phyloP scores from a whole-genome alignment of 1,139 yeast genomes.

The Torulaspora pretoriensis region DNA sequence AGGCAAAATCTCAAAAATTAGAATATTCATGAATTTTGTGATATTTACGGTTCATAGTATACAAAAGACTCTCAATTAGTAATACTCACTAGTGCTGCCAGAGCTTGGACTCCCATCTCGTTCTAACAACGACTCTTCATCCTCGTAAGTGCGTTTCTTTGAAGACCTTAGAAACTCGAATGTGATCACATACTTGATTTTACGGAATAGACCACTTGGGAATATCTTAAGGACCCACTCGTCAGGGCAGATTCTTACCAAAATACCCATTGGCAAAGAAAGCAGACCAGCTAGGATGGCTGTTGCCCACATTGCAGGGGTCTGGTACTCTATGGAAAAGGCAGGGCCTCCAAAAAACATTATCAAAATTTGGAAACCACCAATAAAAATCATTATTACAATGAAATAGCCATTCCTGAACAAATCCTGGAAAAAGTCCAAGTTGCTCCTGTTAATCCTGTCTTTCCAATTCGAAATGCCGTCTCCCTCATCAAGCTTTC shows the following conservation, averaged over 20 bases:
- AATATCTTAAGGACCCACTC: slow-evolving; percentile 62
- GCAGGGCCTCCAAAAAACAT: slow-evolving; percentile 98
- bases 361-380: slow-evolving; percentile 77
- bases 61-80: background rate
- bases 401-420: slow-evolving; percentile 80
- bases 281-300: slow-evolving; percentile 80
- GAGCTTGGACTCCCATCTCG: slow-evolving; percentile 12
- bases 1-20: background rate
- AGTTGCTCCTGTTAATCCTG: slow-evolving; percentile 55
- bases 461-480: slow-evolving; percentile 54
- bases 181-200: slow-evolving; percentile 6
- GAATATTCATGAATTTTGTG: too few relatives aligned
- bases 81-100: slow-evolving; percentile 11
- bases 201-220: slow-evolving; percentile 37
- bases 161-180: slow-evolving; percentile 9
- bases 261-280: slow-evolving; percentile 73
- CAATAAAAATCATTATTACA: slow-evolving; percentile 65
- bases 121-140: slow-evolving; percentile 14
- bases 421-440: slow-evolving; percentile 79
- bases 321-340: slow-evolving; percentile 72
- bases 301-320: slow-evolving; percentile 84
- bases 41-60: background rate
- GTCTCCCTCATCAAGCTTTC: slow-evolving; percentile 88
- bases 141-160: slow-evolving; percentile 7
- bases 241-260: slow-evolving; percentile 81